Conservation (phyloP, 331 rosid genomes). For the Arachis monticola region DNA sequence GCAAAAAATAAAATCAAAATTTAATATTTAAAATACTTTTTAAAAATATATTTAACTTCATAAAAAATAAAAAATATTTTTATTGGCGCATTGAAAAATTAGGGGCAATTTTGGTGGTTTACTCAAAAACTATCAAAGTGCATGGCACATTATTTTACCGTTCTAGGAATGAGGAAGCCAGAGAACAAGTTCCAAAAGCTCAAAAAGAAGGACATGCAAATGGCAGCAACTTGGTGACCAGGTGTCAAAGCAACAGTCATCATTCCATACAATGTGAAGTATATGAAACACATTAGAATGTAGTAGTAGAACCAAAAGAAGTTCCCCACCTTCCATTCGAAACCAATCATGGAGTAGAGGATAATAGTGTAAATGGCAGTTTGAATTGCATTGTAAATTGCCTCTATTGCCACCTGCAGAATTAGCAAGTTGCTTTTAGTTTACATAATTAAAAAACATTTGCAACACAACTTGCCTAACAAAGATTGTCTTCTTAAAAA, state of each 20-base stretch:
- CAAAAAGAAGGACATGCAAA: conserved; percentile 49
- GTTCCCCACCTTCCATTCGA: conserved; percentile 33
- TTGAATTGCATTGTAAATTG: conserved; percentile 40
- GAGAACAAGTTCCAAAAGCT: conserved; percentile 58
- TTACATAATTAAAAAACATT: too few species aligned
- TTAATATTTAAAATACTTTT: too few species aligned
- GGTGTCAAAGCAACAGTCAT: conserved; percentile 61
- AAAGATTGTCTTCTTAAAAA: neutral
- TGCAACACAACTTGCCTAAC: too few species aligned
- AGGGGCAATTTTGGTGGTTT: too few species aligned
- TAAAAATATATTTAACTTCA: too few species aligned
- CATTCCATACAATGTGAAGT: conserved; percentile 62
- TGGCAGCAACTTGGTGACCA: conserved; percentile 48
- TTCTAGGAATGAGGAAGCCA: conserved; percentile 58
- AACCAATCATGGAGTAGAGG: conserved; percentile 45
- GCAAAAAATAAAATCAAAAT: too few species aligned
- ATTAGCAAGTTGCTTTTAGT: conserved; percentile 9
- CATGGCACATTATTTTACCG: conserved; percentile 36
- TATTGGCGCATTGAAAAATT: too few species aligned
- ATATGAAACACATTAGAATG: conserved; percentile 49
- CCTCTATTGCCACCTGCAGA: conserved; percentile 40
- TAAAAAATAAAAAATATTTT: neutral
- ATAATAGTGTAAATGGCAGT: conserved; percentile 28
- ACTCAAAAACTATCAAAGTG: neutral
- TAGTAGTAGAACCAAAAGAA: conserved; percentile 59